A percentile compares a stretch with the other conserved stretches of the same genome.
phyloP scores from a whole-genome alignment of 345 rosid species.

The Eucalyptus erythrocorys region DNA sequence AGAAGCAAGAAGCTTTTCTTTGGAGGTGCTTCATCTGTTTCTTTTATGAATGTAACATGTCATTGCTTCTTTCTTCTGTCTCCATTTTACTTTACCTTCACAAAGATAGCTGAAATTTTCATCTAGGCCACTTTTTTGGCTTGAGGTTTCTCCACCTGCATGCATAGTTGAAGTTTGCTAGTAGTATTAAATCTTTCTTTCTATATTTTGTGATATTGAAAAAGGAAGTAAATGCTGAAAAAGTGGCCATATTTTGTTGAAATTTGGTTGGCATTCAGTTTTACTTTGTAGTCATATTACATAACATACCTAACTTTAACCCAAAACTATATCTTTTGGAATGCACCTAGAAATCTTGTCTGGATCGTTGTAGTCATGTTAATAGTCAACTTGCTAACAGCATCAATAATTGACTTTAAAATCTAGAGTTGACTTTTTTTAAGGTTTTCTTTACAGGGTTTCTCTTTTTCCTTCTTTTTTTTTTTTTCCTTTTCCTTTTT shows the following conservation, averaged over 20 bases:
- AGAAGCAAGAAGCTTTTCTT: conserved; percentile 45
- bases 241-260: not conserved
- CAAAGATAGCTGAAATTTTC: not conserved
- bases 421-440: not conserved
- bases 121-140: not conserved
- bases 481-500: too few species aligned
- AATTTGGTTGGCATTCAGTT: not conserved
- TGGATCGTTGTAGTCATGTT: not conserved
- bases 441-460: not conserved
- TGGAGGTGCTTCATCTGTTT: conserved; percentile 34
- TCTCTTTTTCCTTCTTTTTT: not conserved
- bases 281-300: not conserved
- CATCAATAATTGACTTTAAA: not conserved
- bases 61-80: not conserved
- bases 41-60: not conserved
- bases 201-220: not conserved
- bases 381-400: not conserved
- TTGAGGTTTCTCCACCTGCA: not conserved
- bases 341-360: not conserved
- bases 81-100: not conserved
- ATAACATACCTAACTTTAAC: not conserved
- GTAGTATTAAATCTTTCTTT: not conserved
- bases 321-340: not conserved
- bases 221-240: not conserved
- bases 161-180: not conserved